A percentile compares a stretch with the other conserved stretches of the same genome.
Evolutionary conservation across 345 rosid species (phyloP).

Genomic region (Gossypium australe): DNA sequence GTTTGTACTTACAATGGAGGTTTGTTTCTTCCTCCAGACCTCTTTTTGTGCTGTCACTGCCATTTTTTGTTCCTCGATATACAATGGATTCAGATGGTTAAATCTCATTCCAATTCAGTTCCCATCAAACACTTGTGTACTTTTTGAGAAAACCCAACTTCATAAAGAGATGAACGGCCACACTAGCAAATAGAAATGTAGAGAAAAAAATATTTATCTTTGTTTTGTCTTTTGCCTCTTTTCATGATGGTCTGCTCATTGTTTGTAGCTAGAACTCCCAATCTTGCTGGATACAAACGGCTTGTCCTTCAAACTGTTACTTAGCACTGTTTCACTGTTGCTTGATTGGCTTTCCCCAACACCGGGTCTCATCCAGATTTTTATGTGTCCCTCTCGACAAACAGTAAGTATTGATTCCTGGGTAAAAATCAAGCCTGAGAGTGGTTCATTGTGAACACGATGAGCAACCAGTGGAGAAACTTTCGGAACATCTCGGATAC

Average conservation of each 20-base stretch:
- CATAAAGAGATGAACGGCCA: slow-evolving; percentile 22
- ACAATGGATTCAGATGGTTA: slow-evolving; percentile 33
- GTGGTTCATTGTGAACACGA: slow-evolving; percentile 91
- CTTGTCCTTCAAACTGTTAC: slow-evolving; percentile 68
- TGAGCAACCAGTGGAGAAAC: slow-evolving; percentile 81
- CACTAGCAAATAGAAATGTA: slow-evolving; percentile 28
- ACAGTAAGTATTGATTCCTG: slow-evolving; percentile 83
- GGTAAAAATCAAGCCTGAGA: slow-evolving; percentile 84
- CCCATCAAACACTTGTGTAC: slow-evolving; percentile 17
- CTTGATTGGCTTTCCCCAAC: slow-evolving; percentile 51
- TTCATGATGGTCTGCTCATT: slow-evolving; percentile 40
- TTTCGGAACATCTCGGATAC: slow-evolving; percentile 89
- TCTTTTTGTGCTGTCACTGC: slow-evolving; percentile 29
- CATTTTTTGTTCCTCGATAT: slow-evolving; percentile 31
- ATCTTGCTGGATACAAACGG: slow-evolving; percentile 49
- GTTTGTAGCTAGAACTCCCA: slow-evolving; percentile 56
- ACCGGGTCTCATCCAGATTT: slow-evolving; percentile 91
- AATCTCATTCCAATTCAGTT: slow-evolving; percentile 26
- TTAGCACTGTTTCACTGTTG: slow-evolving; percentile 47
- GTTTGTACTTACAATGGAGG: slow-evolving; percentile 46
- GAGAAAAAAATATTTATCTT: background rate
- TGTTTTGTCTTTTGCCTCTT: slow-evolving; percentile 12
- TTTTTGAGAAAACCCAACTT: slow-evolving; percentile 23
- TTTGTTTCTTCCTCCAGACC: slow-evolving; percentile 26
- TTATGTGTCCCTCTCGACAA: slow-evolving; percentile 91